A percentile compares a stretch with the other conserved stretches of the same genome.
phyloP scores from a whole-genome alignment of 2,329 filamentous ascomycete genomes.

The Xylaria hypoxylon region DNA sequence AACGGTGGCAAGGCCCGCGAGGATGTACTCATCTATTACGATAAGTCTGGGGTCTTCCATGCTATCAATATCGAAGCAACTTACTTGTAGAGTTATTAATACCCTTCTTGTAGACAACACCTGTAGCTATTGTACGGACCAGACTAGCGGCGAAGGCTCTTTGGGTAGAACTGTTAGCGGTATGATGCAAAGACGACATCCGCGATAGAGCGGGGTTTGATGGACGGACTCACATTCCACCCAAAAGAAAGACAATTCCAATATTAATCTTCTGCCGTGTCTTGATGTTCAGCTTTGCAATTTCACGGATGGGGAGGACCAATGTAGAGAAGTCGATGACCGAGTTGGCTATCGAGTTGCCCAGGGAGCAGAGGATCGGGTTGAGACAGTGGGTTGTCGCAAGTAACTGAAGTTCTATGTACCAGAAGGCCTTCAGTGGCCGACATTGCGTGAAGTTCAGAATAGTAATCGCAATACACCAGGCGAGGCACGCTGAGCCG shows the following conservation, averaged over 20 bases:
- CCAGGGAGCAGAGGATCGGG: constrained; percentile 28
- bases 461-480: constrained; percentile 30
- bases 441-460: constrained; percentile 35
- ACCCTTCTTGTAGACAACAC: no score
- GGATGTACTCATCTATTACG: no score
- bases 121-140: no score
- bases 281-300: constrained; percentile 1
- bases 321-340: constrained; percentile 35
- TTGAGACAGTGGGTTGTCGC: constrained; percentile 33
- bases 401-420: constrained; percentile 21
- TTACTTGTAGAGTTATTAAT: no score
- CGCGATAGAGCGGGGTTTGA: no score
- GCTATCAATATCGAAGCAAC: no score
- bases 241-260: constrained; percentile 27
- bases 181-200: no score
- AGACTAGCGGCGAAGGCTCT: no score
- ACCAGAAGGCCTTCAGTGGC: constrained; percentile 35
- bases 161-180: no score
- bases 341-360: constrained; percentile 31
- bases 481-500: constrained; percentile 11
- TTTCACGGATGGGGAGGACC: constrained; percentile 31
- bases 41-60: no score
- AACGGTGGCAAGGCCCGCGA: no score
- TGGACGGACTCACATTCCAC: constrained; percentile 32
- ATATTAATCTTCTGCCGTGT: constrained; percentile 21